Evolutionary conservation across 352 stramenopile species (phyloP).

Genomic region (Elongisporangium undulatum): DNA sequence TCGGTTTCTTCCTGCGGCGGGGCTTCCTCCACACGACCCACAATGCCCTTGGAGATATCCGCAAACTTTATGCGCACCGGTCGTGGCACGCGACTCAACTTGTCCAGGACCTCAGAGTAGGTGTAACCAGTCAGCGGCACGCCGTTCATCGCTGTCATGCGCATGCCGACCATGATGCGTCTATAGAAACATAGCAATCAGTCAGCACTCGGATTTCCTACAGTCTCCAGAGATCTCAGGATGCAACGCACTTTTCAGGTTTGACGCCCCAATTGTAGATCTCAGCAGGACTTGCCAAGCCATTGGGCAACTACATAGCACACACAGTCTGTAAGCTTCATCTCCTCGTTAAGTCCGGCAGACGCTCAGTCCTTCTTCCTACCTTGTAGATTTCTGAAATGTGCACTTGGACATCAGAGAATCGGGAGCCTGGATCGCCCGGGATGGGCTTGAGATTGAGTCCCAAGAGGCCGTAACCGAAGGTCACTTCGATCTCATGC

Average conservation of each 20-base stretch:
- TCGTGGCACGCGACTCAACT: slow-evolving; percentile 56
- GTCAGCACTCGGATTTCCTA: not conserved
- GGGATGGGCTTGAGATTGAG: slow-evolving; percentile 85
- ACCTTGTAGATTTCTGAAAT: slow-evolving; percentile 85
- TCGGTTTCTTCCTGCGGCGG: slow-evolving; percentile 58
- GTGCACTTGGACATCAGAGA: slow-evolving; percentile 74
- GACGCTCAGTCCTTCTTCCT: not conserved
- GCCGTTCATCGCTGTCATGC: slow-evolving; percentile 80
- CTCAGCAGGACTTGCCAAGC: slow-evolving; percentile 78
- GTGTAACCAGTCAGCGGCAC: slow-evolving; percentile 71
- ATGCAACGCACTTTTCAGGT: slow-evolving; percentile 55
- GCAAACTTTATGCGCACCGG: slow-evolving; percentile 83
- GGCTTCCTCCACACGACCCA: slow-evolving; percentile 68
- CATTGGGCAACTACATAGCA: slow-evolving; percentile 44
- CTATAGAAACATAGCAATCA: slow-evolving; percentile 8
- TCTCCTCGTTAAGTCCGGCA: not conserved
- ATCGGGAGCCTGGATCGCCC: slow-evolving; percentile 57
- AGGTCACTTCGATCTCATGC: slow-evolving; percentile 81
- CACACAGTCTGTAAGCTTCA: not conserved
- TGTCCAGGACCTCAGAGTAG: slow-evolving; percentile 75
- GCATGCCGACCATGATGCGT: slow-evolving; percentile 71
- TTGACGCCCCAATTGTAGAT: slow-evolving; percentile 91
- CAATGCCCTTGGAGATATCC: slow-evolving; percentile 79
- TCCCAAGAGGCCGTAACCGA: slow-evolving; percentile 68
- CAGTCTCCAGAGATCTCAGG: not conserved